phyloP scores from a whole-genome alignment of 2,329 filamentous ascomycete species.

The Fonsecaea nubica region DNA sequence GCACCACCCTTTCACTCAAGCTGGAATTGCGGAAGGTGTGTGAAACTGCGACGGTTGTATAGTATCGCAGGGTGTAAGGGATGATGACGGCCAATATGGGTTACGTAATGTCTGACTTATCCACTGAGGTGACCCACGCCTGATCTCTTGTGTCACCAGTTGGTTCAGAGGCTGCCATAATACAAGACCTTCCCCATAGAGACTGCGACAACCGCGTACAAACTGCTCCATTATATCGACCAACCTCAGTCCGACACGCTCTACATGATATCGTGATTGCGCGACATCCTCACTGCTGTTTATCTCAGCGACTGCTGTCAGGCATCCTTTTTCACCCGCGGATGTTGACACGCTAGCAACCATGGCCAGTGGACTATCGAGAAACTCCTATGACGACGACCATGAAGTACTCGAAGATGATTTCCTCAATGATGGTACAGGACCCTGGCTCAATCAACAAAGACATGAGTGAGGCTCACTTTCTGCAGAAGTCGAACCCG shows the following conservation, averaged over 20 bases:
- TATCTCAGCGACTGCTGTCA: background rate
- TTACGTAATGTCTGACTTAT: constrained; percentile 11
- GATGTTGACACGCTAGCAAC: constrained; percentile 36
- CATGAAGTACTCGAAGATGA: constrained; percentile 44
- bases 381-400: constrained; percentile 38
- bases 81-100: background rate
- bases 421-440: constrained; percentile 50
- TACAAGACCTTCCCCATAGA: background rate
- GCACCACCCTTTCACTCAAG: background rate
- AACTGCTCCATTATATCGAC: background rate
- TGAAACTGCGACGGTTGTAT: background rate
- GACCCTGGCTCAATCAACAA: constrained; percentile 54
- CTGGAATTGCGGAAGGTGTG: background rate
- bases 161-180: background rate
- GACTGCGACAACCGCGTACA: background rate
- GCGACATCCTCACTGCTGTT: background rate
- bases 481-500: constrained; percentile 81
- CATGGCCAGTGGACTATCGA: constrained; percentile 43
- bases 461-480: constrained; percentile 75
- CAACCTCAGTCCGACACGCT: background rate
- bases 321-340: constrained; percentile 6
- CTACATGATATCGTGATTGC: background rate
- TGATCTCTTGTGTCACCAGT: background rate
- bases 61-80: background rate
- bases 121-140: background rate